Percentiles rank a stretch among this genome's conserved stretches.
Conservation (phyloP, 352 stramenopile genomes). For the Phytopythium ostracodes region DNA sequence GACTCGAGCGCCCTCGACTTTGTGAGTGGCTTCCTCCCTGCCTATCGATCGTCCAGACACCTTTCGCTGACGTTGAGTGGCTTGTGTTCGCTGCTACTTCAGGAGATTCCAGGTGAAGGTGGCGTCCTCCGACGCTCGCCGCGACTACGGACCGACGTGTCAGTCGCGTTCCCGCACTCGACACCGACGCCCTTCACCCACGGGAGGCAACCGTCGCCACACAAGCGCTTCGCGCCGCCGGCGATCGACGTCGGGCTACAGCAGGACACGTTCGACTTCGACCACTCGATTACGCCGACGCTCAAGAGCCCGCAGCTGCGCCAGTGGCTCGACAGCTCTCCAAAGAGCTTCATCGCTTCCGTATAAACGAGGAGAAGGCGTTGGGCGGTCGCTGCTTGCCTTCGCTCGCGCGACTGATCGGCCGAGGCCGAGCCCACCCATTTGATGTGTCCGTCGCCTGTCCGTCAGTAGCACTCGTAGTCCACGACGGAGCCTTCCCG, state of each 20-base stretch:
- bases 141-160: constrained; percentile 78
- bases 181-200: constrained; percentile 43
- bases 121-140: constrained; percentile 69
- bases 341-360: constrained; percentile 78
- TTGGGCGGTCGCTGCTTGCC: too few species aligned
- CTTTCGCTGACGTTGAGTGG: not conserved
- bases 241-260: constrained; percentile 77
- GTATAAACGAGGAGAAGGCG: constrained; percentile 53
- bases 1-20: constrained; percentile 71
- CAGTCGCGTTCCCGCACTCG: constrained; percentile 70
- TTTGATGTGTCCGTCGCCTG: not conserved
- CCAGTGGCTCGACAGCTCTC: constrained; percentile 81
- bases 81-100: constrained; percentile 3
- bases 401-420: too few species aligned
- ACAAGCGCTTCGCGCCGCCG: constrained; percentile 72
- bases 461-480: not conserved
- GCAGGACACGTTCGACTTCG: constrained; percentile 83
- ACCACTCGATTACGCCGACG: constrained; percentile 82
- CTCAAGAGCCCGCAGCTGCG: constrained; percentile 82
- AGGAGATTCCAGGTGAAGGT: constrained; percentile 73
- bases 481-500: not conserved
- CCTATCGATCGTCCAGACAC: not conserved
- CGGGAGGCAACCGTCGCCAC: constrained; percentile 43
- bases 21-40: constrained; percentile 27
- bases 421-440: too few species aligned